Conservation (phyloP, 805 yeast species). For the Saccharomycopsis amapae region DNA sequence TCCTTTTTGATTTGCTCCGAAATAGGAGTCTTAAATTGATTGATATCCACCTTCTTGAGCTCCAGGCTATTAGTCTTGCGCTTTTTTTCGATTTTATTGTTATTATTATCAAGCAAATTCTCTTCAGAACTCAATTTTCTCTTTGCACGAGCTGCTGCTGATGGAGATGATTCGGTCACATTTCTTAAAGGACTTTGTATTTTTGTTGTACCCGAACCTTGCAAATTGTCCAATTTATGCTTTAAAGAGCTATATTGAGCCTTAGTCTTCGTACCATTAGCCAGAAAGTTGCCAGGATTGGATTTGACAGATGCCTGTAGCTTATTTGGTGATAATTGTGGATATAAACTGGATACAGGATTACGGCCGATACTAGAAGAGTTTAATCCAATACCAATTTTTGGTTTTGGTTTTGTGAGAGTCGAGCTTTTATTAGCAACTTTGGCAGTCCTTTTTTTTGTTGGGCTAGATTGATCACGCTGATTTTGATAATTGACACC, state of each 20-base stretch:
- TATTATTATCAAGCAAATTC: not conserved
- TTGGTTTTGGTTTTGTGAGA: too few relatives aligned
- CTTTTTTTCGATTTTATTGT: not conserved
- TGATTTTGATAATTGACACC: too few relatives aligned
- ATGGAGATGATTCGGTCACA: not conserved
- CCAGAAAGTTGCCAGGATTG: too few relatives aligned
- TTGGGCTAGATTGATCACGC: too few relatives aligned
- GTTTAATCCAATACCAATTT: too few relatives aligned
- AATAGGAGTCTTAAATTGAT: conserved; percentile 9
- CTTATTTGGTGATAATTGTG: too few relatives aligned
- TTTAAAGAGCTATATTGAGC: not conserved
- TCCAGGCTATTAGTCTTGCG: not conserved
- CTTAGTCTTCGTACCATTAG: too few relatives aligned
- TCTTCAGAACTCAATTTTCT: not conserved
- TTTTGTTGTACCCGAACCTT: not conserved
- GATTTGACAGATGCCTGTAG: too few relatives aligned
- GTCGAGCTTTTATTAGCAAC: not conserved
- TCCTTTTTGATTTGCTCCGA: conserved; percentile 10
- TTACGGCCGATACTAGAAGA: too few relatives aligned
- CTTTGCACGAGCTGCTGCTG: not conserved
- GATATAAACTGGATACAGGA: too few relatives aligned
- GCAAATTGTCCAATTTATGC: not conserved
- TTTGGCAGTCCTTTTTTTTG: conserved; percentile 17
- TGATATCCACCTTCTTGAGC: not conserved
- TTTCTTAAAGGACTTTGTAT: conserved; percentile 1